Evolutionary conservation across 2,329 filamentous ascomycete species (phyloP), one percentile per base, ranked within the genome.

Genomic region (Emericellopsis atlantica): DNA sequence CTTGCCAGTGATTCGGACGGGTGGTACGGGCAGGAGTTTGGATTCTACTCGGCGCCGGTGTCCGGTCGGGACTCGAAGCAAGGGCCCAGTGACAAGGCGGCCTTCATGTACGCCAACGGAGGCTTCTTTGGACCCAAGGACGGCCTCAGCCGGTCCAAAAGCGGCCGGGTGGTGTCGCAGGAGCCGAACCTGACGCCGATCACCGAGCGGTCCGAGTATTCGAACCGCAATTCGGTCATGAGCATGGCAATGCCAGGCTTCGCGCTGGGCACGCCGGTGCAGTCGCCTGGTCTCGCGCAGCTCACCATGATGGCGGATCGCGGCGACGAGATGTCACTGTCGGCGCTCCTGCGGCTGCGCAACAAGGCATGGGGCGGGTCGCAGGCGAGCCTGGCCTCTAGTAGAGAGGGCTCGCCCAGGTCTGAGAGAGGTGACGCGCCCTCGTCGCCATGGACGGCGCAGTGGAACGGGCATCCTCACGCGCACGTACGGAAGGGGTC

Each of bases 101-200:
- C 65, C 7, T 71, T 69, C 21, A 16, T 32, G 29, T 84, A 82
- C 49, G 73, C 78, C 12, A 84, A 87, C 49, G 92, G 92, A 23
- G 92, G 92, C 16, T 95, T 86, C 60, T 96, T 96, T 54, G 87
- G 86, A 1, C 77, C 84, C 1, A 78, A 81, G 16, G 43, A 41
- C 12, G 51, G 54, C n/a, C 61, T 81, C 14, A 72, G 79, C 43
- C 76, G 86, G 31, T 81, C 72, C 46, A 77, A 77, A 41, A 92
- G 84, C 48, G 88, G 85, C 16, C 77, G 80, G 12, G 70, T 80
- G 40, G 76, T 81, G 24, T 84, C 84, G 16, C 77, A 83, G 33
- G 90, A 95, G 56, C 90, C 92, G 1, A 95, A 92, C 51, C 66
- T 98, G 37, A 96, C 92, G 1, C 92, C 92, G 6, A 96, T 98